Base-by-base conservation (phyloP, 148 eudicot species). In the Dianthus caryophyllus region DNA sequence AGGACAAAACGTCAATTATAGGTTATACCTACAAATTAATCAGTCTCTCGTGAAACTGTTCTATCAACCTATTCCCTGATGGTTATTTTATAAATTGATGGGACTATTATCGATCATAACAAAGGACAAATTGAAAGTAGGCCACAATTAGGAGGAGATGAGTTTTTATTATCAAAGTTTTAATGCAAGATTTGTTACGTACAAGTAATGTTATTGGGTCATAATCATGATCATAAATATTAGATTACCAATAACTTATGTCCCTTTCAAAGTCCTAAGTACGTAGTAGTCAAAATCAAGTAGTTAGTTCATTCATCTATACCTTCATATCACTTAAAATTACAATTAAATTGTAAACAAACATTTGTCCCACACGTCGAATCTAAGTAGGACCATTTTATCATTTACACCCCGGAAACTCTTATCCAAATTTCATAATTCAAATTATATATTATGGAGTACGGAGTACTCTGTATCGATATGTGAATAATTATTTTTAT, bases 151-250 rank as follows among this genome's bases (percentile, higher is more conserved):
- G 21, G 17, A 68, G 41, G n/a, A 26, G 41, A 54, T 31, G 38
- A 31, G 36, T 9, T 22, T 10, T 11, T 36, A 17, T 49, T 16
- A 38, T 18, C 22, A 16, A 31, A 59, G 25, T 7, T 53, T 9
- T 5, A 21, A 48, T 14, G 33, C 10, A 64, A 64, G 1, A 15
- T 64, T 18, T 50, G 66, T 73, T 73, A 43, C 76, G 67, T 73
- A 70, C 71, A 67, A 73, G 71, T 60, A 73, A 60, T 73, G 62
- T 43, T 7, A 18, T 39, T 46, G 38, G 21, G 58, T 21, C 47
- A 17, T 13, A 46, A 56, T 58, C 58, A 29, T 17, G 14, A 44
- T 43, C 7, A 33, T 33, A 33, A 33, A 33, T 33, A 33, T 2
- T 7, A 53, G 48, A 29, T 51, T 58, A 20, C 41, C 2, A 9